Conservation (phyloP, 768 basidiomycete species). For the Termitomyces sp. region DNA sequence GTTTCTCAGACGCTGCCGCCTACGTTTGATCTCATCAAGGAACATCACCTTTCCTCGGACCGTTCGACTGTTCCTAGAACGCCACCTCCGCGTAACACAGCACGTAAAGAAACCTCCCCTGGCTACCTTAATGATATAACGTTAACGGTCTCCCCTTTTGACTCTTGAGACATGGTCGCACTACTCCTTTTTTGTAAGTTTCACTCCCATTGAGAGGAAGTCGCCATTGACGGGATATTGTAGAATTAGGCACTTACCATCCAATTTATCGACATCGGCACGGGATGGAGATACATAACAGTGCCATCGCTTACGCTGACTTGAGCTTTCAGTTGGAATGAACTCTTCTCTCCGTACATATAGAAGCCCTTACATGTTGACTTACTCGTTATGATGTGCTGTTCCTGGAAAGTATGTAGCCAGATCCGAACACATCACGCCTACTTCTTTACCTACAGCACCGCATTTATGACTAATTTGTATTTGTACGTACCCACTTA, state of each 20-base stretch:
- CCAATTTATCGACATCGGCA: too few relatives aligned
- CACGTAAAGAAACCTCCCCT: neutral
- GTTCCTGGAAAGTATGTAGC: too few relatives aligned
- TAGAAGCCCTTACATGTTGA: neutral
- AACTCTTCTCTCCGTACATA: neutral
- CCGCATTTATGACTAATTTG: too few relatives aligned
- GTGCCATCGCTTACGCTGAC: neutral
- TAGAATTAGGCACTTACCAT: neutral
- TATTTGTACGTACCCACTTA: too few relatives aligned
- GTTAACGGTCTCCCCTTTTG: neutral
- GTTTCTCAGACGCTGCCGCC: neutral
- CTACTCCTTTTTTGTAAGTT: neutral
- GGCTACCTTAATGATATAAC: neutral
- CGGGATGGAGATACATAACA: neutral
- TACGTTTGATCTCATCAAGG: conserved; percentile 1
- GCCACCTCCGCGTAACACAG: too few relatives aligned
- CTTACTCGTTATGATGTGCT: neutral
- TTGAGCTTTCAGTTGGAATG: neutral
- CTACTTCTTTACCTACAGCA: too few relatives aligned
- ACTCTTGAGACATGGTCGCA: neutral
- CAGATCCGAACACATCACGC: neutral
- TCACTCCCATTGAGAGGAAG: neutral
- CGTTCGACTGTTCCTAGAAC: neutral
- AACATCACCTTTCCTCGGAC: conserved; percentile 5
- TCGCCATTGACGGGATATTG: neutral